Percentiles rank a stretch among this genome's conserved stretches.
phyloP scores from a whole-genome alignment of 768 basidiomycete species.

The Psilocybe tampanensis region DNA sequence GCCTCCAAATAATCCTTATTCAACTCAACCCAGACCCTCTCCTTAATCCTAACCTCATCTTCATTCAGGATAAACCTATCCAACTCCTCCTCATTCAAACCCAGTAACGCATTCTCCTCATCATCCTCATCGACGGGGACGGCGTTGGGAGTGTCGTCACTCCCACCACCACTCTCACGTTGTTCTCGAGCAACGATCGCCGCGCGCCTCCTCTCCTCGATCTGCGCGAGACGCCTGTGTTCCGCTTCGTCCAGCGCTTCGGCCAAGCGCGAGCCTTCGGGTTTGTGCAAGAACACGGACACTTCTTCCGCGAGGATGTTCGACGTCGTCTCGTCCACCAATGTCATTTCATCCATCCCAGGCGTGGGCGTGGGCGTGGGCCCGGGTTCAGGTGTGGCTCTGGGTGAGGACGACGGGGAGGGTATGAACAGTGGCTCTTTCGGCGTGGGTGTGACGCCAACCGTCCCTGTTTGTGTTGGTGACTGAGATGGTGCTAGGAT shows the following conservation, averaged over 20 bases:
- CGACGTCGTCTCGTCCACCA: constrained; percentile 63
- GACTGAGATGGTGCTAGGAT: background rate
- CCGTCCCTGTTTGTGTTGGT: background rate
- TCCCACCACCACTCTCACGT: no score
- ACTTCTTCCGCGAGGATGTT: constrained; percentile 72
- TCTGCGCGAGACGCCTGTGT: constrained; percentile 56
- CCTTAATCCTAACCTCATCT: constrained; percentile 84
- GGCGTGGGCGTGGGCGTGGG: no score
- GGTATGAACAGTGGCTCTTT: background rate
- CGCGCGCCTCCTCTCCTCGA: constrained; percentile 28
- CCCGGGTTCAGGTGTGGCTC: constrained; percentile 7
- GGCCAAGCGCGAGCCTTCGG: constrained; percentile 59
- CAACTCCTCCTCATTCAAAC: constrained; percentile 90
- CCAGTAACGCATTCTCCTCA: constrained; percentile 62
- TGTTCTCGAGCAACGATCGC: background rate
- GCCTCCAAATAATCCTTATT: constrained; percentile 91
- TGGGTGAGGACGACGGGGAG: background rate
- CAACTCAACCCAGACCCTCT: constrained; percentile 92
- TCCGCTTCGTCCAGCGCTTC: constrained; percentile 72
- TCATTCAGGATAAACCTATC: constrained; percentile 77
- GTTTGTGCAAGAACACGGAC: constrained; percentile 60
- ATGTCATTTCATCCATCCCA: no score
- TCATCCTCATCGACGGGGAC: background rate
- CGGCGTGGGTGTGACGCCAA: background rate
- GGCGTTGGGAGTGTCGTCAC: no score